A percentile compares a stretch with the other conserved stretches of the same genome.
phyloP scores from a whole-genome alignment of 2,329 filamentous ascomycete species.

The Neonectria neomacrospora region DNA sequence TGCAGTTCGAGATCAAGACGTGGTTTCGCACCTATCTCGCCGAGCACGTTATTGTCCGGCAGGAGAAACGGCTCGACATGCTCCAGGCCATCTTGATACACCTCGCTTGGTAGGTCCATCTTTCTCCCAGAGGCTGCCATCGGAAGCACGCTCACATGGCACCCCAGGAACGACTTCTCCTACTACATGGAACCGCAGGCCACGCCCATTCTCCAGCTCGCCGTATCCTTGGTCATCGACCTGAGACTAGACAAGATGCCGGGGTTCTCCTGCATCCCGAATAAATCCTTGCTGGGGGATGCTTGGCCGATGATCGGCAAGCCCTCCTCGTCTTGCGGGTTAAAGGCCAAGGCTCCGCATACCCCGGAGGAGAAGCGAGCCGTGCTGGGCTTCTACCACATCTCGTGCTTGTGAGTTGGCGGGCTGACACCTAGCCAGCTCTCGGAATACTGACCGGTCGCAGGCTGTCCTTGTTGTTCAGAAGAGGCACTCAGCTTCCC shows the following conservation, averaged over 20 bases:
- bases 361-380: constrained; percentile 53
- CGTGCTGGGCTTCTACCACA: constrained; percentile 54
- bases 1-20: constrained; percentile 47
- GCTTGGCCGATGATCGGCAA: constrained; percentile 42
- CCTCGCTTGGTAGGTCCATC: constrained; percentile 50
- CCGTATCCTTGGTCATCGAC: constrained; percentile 52
- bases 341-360: constrained; percentile 37
- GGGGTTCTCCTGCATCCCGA: constrained; percentile 32
- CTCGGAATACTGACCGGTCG: background rate
- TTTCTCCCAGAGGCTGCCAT: background rate
- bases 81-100: constrained; percentile 54
- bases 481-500: constrained; percentile 46
- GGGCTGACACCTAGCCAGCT: background rate
- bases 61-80: constrained; percentile 50
- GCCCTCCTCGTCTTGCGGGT: constrained; percentile 17
- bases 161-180: constrained; percentile 52
- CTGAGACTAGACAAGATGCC: constrained; percentile 50
- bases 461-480: constrained; percentile 46
- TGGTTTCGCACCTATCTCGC: constrained; percentile 54
- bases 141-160: background rate
- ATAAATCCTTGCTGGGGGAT: constrained; percentile 49
- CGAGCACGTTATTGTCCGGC: constrained; percentile 50
- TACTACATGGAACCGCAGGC: constrained; percentile 51
- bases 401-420: constrained; percentile 46
- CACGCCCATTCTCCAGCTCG: constrained; percentile 54